phyloP scores from a whole-genome alignment of 176 grass and related monocot genomes.

The Chloris gayana region DNA sequence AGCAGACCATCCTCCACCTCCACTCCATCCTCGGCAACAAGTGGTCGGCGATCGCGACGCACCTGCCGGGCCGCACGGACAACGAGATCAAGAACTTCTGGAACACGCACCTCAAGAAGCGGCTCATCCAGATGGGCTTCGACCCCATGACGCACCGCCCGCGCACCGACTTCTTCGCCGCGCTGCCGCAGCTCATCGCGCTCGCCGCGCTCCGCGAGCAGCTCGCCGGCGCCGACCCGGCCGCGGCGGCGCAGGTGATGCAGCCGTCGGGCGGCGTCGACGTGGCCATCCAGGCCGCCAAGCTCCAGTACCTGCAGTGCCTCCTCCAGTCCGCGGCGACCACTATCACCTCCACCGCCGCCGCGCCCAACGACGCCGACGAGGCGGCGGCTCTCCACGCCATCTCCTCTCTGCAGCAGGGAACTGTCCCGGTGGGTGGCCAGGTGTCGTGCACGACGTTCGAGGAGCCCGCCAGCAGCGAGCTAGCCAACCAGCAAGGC shows the following conservation, averaged over 20 bases:
- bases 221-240: constrained; percentile 20
- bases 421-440: background rate
- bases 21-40: constrained; percentile 83
- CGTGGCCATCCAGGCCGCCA: constrained; percentile 46
- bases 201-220: constrained; percentile 66
- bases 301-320: constrained; percentile 78
- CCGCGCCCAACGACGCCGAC: background rate
- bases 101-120: constrained; percentile 98
- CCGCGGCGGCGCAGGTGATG: constrained; percentile 21
- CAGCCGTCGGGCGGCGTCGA: background rate
- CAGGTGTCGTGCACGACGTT: constrained; percentile 48
- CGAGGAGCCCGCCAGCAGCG: constrained; percentile 39
- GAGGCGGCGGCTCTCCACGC: constrained; percentile 14
- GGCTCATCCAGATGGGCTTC: constrained; percentile 88
- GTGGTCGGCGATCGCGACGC: constrained; percentile 83
- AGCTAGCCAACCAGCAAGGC: constrained; percentile 15
- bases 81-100: constrained; percentile 97
- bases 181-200: constrained; percentile 72
- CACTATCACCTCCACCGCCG: constrained; percentile 36
- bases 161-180: constrained; percentile 72
- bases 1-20: constrained; percentile 78
- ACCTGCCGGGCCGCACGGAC: constrained; percentile 78
- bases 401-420: constrained; percentile 40
- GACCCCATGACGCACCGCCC: constrained; percentile 94
- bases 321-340: constrained; percentile 69